Evolutionary conservation across 768 basidiomycete species (phyloP).

Genomic region (Podaxis sp.): DNA sequence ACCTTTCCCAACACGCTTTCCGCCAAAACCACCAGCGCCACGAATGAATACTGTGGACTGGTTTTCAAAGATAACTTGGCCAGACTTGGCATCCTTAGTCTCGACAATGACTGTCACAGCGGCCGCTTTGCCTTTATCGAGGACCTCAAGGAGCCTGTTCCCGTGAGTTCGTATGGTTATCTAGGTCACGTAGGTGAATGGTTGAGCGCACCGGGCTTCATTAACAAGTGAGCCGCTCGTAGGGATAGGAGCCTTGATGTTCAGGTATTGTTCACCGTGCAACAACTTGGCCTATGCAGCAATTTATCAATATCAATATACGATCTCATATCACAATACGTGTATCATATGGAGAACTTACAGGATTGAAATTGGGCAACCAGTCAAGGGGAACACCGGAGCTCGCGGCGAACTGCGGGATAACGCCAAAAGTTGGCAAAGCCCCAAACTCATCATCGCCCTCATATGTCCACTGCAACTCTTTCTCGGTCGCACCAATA

Average conservation of each 20-base stretch:
- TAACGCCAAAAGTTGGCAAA: constrained; percentile 92
- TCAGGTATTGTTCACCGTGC: constrained; percentile 95
- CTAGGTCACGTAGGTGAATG: not conserved
- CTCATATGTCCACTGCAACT: constrained; percentile 91
- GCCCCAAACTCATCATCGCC: constrained; percentile 82
- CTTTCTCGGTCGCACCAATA: constrained; percentile 89
- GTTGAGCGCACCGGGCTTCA: constrained; percentile 57
- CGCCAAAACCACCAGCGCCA: constrained; percentile 95
- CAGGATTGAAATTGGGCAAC: constrained; percentile 94
- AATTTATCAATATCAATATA: not conserved
- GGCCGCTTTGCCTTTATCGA: constrained; percentile 93
- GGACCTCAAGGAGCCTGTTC: constrained; percentile 68
- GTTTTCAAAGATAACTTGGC: constrained; percentile 86
- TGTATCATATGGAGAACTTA: constrained; percentile 25
- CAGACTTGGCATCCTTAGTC: constrained; percentile 78
- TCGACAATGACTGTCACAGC: constrained; percentile 78
- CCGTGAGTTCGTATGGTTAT: not conserved
- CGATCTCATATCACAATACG: not conserved
- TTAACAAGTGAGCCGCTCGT: constrained; percentile 79
- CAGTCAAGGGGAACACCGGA: constrained; percentile 72
- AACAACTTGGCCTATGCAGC: constrained; percentile 81
- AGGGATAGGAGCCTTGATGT: constrained; percentile 84
- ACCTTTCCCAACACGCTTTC: constrained; percentile 84
- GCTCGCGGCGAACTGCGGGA: constrained; percentile 85
- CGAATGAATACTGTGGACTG: constrained; percentile 91